These are phyloP conservation scores for Psidium friedrichsthalianum DNA, from an alignment of 345 rosid genomes.

Conservation along the genomic window DNA sequence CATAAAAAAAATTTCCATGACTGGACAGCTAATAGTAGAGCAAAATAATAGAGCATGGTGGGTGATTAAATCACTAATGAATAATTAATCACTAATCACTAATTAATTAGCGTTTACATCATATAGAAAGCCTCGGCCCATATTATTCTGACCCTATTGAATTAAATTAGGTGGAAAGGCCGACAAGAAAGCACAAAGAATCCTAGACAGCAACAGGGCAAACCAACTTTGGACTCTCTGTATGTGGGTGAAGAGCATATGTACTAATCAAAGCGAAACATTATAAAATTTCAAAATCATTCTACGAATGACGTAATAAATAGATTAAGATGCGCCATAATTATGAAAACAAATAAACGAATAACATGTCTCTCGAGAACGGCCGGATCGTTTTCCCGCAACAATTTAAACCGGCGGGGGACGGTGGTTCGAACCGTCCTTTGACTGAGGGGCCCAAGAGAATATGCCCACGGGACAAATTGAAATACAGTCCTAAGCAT, in stretches of 20 bases:
- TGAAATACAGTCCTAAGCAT: neutral
- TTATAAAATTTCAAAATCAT: too few species aligned
- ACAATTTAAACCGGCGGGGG: neutral
- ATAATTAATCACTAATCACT: neutral
- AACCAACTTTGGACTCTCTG: neutral
- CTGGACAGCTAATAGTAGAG: neutral
- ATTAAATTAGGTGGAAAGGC: neutral
- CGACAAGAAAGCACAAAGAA: neutral
- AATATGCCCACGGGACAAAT: neutral
- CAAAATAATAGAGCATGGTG: neutral
- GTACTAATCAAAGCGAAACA: neutral
- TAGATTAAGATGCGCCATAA: neutral
- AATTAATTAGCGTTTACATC: neutral
- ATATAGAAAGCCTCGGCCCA: neutral
- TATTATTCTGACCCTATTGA: neutral
- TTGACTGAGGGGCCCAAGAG: neutral
- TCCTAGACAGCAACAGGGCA: neutral
- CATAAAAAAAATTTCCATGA: neutral
- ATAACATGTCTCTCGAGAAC: neutral
- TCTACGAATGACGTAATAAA: neutral
- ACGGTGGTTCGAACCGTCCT: neutral
- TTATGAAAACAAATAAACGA: neutral
- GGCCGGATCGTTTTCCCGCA: neutral
- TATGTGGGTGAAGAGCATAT: neutral
- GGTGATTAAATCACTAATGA: neutral